Percentiles rank a stretch among this genome's conserved stretches.
phyloP scores from a whole-genome alignment of 139 green algal species.

The Limnomonas spitsbergensis region DNA sequence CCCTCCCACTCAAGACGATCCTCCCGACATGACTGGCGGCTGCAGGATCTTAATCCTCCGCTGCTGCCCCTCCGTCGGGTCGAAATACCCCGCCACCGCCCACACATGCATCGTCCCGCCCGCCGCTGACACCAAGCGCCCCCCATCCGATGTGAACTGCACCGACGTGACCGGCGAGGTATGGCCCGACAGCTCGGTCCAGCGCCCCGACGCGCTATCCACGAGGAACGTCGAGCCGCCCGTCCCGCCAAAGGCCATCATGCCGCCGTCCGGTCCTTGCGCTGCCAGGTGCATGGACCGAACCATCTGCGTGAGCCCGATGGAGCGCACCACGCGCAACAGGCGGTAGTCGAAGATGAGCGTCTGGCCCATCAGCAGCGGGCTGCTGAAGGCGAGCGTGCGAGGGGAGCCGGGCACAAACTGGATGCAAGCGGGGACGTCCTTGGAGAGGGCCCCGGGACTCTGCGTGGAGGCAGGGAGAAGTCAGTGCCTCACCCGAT shows the following conservation, averaged over 20 bases:
- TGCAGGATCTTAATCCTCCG: neutral
- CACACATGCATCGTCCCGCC: neutral
- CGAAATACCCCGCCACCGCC: neutral
- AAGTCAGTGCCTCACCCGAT: no score
- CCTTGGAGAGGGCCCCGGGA: conserved; percentile 19
- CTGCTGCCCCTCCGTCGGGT: neutral
- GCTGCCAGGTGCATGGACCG: conserved; percentile 13
- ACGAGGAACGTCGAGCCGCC: conserved; percentile 18
- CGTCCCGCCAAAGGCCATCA: conserved; percentile 25
- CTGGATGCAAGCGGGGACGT: conserved; percentile 29
- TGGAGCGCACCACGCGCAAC: conserved; percentile 19
- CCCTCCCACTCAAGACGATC: no score
- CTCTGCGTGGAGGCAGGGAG: neutral
- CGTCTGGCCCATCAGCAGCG: conserved; percentile 33
- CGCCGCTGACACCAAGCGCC: neutral
- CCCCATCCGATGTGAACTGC: neutral
- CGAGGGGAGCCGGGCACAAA: conserved; percentile 26
- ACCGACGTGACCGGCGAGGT: neutral
- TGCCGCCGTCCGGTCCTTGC: conserved; percentile 12
- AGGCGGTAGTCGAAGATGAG: conserved; percentile 40
- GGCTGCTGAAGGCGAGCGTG: conserved; percentile 30
- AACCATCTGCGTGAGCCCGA: conserved; percentile 34
- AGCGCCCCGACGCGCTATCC: neutral
- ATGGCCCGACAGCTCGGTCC: conserved; percentile 15
- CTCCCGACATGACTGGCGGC: no score